phyloP scores from a whole-genome alignment of 495 filamentous ascomycete genomes.

The Hypoxylon subgilvum region DNA sequence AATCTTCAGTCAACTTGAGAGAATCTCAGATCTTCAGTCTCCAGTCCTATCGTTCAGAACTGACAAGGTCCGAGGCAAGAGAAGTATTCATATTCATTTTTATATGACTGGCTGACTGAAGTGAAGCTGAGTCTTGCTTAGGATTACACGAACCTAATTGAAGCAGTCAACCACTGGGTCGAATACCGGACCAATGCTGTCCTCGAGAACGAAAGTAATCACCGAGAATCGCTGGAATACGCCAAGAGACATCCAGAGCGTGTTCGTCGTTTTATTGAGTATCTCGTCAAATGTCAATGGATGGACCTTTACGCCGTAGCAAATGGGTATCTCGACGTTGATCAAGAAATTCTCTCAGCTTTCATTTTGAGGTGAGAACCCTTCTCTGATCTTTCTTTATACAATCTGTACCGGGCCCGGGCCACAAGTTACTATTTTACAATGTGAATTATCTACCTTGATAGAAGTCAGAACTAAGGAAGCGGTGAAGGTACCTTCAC shows the following conservation, averaged over 20 bases:
- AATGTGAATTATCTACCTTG: too few relatives aligned
- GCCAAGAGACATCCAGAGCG: neutral
- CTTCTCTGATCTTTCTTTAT: too few relatives aligned
- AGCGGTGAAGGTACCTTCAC: constrained; percentile 41
- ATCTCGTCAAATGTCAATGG: neutral
- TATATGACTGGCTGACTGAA: neutral
- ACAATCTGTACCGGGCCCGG: too few relatives aligned
- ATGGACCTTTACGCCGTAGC: neutral
- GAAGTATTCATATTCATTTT: constrained; percentile 20
- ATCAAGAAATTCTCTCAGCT: constrained; percentile 43
- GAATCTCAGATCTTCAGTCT: constrained; percentile 46
- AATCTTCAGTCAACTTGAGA: neutral
- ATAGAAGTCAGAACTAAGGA: too few relatives aligned
- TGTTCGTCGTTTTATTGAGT: neutral
- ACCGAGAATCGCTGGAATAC: neutral
- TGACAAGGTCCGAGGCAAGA: constrained; percentile 38
- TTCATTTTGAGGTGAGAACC: too few relatives aligned
- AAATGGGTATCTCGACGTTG: constrained; percentile 32
- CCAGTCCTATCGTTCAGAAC: constrained; percentile 41
- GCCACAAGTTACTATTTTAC: too few relatives aligned
- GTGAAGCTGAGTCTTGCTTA: constrained; percentile 2
- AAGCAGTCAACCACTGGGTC: constrained; percentile 37
- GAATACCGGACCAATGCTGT: constrained; percentile 21
- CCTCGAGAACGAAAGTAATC: neutral
- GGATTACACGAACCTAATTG: constrained; percentile 39